Evolutionary conservation across 768 basidiomycete species (phyloP).

Genomic region (Bullera alba): DNA sequence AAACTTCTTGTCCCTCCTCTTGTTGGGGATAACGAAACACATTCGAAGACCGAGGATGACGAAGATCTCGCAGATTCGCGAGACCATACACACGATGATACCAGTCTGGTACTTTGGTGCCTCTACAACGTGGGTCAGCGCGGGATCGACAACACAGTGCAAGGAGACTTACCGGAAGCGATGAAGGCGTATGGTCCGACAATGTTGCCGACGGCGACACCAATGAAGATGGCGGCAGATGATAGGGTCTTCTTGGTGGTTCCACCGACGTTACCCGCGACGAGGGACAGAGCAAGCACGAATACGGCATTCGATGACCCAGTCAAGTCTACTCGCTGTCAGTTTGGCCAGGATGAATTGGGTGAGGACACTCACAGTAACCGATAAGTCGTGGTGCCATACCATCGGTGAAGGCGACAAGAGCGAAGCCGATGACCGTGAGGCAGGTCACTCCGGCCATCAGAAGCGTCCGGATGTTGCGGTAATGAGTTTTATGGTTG

Average conservation of each 20-base stretch:
- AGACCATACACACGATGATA: slow-evolving; percentile 33
- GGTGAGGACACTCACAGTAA: slow-evolving; percentile 15
- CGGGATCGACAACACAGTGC: neutral
- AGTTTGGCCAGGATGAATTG: neutral
- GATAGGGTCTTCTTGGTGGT: slow-evolving; percentile 39
- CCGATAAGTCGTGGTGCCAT: slow-evolving; percentile 24
- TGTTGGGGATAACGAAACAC: slow-evolving; percentile 31
- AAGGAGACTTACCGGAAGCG: neutral
- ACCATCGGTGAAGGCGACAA: slow-evolving; percentile 29
- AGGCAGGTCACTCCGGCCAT: slow-evolving; percentile 28
- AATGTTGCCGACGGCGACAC: slow-evolving; percentile 36
- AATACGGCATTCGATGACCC: slow-evolving; percentile 36
- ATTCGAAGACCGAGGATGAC: slow-evolving; percentile 29
- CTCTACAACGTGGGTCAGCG: slow-evolving; percentile 8
- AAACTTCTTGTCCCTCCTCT: slow-evolving; percentile 22
- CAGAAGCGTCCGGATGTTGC: slow-evolving; percentile 29
- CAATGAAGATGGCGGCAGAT: slow-evolving; percentile 30
- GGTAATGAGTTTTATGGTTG: slow-evolving; percentile 24
- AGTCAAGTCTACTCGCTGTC: slow-evolving; percentile 18
- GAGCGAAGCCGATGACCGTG: slow-evolving; percentile 28
- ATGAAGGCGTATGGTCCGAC: slow-evolving; percentile 26
- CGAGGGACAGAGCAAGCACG: slow-evolving; percentile 31
- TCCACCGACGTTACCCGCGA: slow-evolving; percentile 35
- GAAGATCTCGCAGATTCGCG: slow-evolving; percentile 24
- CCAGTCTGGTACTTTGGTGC: slow-evolving; percentile 34